Percentiles rank a stretch among this genome's conserved stretches.
Conservation (phyloP, 2,329 filamentous ascomycete species). For the Fusarium beomiforme region DNA sequence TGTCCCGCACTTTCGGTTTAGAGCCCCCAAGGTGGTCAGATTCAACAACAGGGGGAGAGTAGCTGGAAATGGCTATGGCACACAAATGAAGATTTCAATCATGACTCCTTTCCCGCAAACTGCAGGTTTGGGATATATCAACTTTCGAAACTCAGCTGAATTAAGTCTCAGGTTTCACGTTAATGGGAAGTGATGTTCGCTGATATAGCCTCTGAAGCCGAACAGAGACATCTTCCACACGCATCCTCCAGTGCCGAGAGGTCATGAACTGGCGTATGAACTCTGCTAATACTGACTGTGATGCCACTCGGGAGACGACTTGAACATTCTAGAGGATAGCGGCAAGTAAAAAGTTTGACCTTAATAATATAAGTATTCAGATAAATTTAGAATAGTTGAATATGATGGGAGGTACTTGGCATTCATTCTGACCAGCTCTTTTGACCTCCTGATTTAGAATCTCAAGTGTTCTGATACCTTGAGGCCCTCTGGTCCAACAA, state of each 20-base stretch:
- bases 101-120: conserved; percentile 51
- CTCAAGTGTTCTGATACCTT: too few species aligned
- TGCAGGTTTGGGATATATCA: conserved; percentile 40
- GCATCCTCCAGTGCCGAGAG: conserved; percentile 49
- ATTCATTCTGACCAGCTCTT: too few species aligned
- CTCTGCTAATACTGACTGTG: conserved; percentile 47
- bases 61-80: conserved; percentile 56
- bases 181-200: conserved; percentile 48
- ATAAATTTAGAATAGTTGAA: too few species aligned
- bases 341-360: too few species aligned
- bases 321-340: not conserved
- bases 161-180: conserved; percentile 41
- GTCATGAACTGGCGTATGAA: conserved; percentile 46
- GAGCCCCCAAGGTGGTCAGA: conserved; percentile 45
- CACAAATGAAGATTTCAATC: conserved; percentile 52
- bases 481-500: conserved; percentile 33
- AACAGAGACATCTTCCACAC: conserved; percentile 50
- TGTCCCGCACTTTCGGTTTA: conserved; percentile 52
- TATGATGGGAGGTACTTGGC: too few species aligned
- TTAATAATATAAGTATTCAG: too few species aligned
- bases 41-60: conserved; percentile 50
- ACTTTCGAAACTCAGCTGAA: conserved; percentile 42
- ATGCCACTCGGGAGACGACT: conserved; percentile 49
- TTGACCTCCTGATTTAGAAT: too few species aligned
- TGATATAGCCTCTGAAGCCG: conserved; percentile 49